These are phyloP conservation scores for Aspergillus haitiensis DNA, from an alignment of 495 filamentous ascomycete species.

Conservation along the genomic window DNA sequence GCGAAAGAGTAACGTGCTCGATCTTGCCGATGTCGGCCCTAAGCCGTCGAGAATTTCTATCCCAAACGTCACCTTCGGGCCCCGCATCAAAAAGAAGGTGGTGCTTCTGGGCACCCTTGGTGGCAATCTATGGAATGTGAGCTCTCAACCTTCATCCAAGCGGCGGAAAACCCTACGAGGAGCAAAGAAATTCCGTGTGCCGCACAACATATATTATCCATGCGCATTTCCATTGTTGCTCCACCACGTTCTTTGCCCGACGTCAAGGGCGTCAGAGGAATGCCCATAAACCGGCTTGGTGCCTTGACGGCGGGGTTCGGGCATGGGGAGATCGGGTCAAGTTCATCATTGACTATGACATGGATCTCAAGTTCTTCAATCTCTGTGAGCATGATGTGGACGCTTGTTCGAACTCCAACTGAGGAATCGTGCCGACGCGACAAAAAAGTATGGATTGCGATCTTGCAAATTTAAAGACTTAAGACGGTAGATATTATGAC, in stretches of 20 bases:
- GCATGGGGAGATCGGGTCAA: constrained; percentile 16
- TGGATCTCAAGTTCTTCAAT: constrained; percentile 16
- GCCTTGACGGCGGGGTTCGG: constrained; percentile 14
- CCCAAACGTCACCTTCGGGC: constrained; percentile 45
- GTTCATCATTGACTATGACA: constrained; percentile 15
- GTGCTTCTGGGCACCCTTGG: constrained; percentile 35
- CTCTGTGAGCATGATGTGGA: constrained; percentile 5
- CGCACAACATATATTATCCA: constrained; percentile 47
- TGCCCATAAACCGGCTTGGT: constrained; percentile 17
- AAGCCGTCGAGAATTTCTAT: constrained; percentile 40
- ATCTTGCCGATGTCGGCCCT: constrained; percentile 52
- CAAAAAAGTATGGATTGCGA: too few species aligned
- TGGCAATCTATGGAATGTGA: constrained; percentile 32
- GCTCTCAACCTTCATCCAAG: not conserved
- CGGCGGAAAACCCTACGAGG: not conserved
- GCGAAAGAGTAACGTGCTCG: constrained; percentile 64
- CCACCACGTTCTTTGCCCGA: constrained; percentile 24
- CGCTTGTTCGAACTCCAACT: too few species aligned
- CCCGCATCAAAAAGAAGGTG: constrained; percentile 49
- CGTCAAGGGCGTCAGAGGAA: constrained; percentile 13
- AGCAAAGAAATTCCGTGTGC: constrained; percentile 39
- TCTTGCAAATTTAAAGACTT: too few species aligned
- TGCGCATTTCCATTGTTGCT: constrained; percentile 35
- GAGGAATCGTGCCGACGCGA: too few species aligned
- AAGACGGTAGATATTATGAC: too few species aligned